Percentiles rank a stretch among this genome's conserved stretches.
phyloP scores from a whole-genome alignment of 768 basidiomycete genomes.

The Rhodotorula paludigena region DNA sequence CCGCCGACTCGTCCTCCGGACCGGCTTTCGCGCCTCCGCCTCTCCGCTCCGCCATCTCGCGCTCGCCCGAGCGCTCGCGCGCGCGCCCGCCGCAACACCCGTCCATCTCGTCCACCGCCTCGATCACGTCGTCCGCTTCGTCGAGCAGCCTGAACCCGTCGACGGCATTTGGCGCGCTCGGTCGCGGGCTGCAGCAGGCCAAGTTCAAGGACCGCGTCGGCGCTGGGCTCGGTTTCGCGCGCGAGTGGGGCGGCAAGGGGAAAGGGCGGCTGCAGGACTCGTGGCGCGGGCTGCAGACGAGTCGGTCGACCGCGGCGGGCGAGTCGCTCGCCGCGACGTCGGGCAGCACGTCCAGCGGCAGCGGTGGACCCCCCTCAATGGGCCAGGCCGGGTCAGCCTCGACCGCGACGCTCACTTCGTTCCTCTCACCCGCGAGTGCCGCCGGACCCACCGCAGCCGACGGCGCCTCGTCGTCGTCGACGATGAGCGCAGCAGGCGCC shows the following conservation, averaged over 20 bases:
- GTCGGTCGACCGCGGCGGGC: background rate
- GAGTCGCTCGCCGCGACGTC: too few relatives aligned
- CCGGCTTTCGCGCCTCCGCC: background rate
- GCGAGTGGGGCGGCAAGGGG: slow-evolving; percentile 25
- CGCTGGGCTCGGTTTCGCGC: slow-evolving; percentile 18
- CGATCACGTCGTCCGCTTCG: background rate
- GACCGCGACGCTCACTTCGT: background rate
- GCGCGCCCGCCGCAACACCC: background rate
- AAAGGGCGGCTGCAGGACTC: slow-evolving; percentile 8
- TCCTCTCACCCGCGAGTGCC: background rate
- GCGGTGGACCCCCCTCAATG: background rate
- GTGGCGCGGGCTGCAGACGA: background rate
- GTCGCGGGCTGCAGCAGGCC: background rate
- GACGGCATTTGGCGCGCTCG: background rate
- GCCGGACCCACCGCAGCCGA: too few relatives aligned
- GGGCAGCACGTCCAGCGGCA: background rate
- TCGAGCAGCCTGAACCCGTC: background rate
- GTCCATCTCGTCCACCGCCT: background rate
- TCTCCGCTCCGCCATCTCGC: too few relatives aligned
- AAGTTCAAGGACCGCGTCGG: slow-evolving; percentile 23
- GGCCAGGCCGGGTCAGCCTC: background rate
- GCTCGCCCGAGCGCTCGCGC: background rate
- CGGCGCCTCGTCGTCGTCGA: background rate
- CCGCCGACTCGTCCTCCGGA: background rate
- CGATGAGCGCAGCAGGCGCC: background rate